Evolutionary conservation across 768 basidiomycete genomes (phyloP), one percentile per base, ranked within the genome.

Genomic region (Suillus paluster): DNA sequence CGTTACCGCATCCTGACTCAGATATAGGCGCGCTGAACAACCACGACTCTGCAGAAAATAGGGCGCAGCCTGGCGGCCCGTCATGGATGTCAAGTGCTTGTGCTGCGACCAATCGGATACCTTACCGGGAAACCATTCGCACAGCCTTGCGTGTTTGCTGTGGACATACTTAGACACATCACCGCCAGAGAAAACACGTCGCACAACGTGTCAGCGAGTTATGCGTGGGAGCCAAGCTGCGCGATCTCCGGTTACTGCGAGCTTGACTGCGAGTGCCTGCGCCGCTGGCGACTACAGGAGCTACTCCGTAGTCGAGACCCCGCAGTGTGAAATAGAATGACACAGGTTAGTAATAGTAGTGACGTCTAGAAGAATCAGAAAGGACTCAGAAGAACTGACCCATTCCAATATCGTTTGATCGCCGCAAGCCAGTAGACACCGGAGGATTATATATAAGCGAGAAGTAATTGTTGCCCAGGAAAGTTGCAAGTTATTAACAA

Each of bases 1-100:
- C 17, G 54, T 55, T 25, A 55, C 38, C 54, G 54, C 54, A 39
- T 19, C 17, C 54, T 55, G 54, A 55, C 38, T 55, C 54, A 55
- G 33, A 34, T 5, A 34, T 53, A 53, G 52, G 12, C 52, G 52
- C 52, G 21, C 21, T 21, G 6, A 7, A 3, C 5, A 25, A 25
- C 46, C 25, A 49, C 25, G 48, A 17, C 27, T 36, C 14, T n/a
- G n/a, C n/a, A 3, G 9, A 19, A 23, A 54, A 54, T 54, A 17
- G 21, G 33, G 34, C 8, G 36, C 15, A 23, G 53, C 36, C 23
- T 11, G 17, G 38, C 54, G 38, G 25, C 19, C 54, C 54, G 54
- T 25, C 39, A 34, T 19, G 23, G 11, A 39, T 25, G 17, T 19
- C 11, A 39, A 39, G 17, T 39, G 53, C n/a, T 21, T 11, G n/a